Evolutionary conservation across 108 stramenopile genomes (phyloP), one percentile per base, ranked within the genome.

Genomic region (Mayamaea pseudoterrestris): DNA sequence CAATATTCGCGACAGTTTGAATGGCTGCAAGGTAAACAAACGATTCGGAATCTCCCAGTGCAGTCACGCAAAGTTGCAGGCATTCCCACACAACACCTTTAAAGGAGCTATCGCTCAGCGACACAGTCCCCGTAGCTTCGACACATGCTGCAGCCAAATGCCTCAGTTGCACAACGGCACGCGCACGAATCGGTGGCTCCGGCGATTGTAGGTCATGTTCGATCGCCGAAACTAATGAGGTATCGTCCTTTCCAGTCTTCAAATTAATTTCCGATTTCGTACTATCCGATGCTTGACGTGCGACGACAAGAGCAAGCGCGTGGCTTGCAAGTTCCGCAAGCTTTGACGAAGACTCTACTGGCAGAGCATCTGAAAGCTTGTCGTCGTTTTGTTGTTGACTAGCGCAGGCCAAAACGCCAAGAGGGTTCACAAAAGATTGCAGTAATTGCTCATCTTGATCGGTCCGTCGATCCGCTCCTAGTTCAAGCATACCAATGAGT

Each of bases 1-100:
- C 71, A 8, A 83, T 58, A 11, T 71, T 61, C 25, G 78, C 83
- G 37, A 90, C 47, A 23, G 83, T 76, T 47, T 90, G 83, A 40
- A 90, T 76, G 3, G 81, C 77, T 28, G 89, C 89, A 18, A 90
- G 66, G 34, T 76, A 90, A 23, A 90, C 89, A 50, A 85, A 90
- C 26, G 89, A 90, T 68, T 90, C 89, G 13, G 60, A 16, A 58
- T 90, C 89, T 4, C 59, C 50, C 28, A 90, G 65, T 29, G 83
- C 69, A 17, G 31, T 34, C 32, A 83, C 50, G 7, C 64, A 75
- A 20, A 85, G 27, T 27, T 60, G 24, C 0, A 77, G 55, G 22
- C 67, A 27, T 18, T 21, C 20, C n/a, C n/a, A n/a, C n/a, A n/a
- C n/a, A n/a, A n/a, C n/a, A n/a, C n/a, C n/a, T n/a, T n/a, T n/a